Evolutionary conservation across 805 yeast genomes (phyloP).

Genomic region (Grigorovia jiainica): DNA sequence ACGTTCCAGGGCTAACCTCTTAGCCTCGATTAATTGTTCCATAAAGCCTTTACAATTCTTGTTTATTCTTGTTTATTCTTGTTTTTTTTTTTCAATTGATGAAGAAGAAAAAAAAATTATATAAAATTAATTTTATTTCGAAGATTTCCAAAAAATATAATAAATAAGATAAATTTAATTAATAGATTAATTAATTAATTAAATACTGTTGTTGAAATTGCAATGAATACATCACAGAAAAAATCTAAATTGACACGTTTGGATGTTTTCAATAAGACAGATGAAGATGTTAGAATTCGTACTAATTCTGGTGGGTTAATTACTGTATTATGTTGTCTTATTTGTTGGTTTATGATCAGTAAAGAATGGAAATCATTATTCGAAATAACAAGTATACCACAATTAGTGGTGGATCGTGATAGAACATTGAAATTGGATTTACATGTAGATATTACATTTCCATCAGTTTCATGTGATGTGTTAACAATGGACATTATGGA

Average conservation of each 20-base stretch:
- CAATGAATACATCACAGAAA: neutral
- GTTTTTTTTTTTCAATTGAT: neutral
- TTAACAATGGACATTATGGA: conserved; percentile 82
- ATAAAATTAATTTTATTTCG: no score
- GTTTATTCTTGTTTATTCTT: neutral
- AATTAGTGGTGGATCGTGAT: conserved; percentile 81
- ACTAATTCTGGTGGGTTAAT: conserved; percentile 88
- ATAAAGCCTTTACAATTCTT: no score
- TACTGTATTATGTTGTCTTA: conserved; percentile 57
- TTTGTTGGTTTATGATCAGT: conserved; percentile 52
- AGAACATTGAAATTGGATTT: conserved; percentile 66
- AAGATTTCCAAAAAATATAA: no score
- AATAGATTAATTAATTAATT: no score
- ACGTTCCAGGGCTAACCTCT: conserved; percentile 23
- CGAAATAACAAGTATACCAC: conserved; percentile 61
- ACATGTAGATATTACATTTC: conserved; percentile 75
- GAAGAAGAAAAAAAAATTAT: no score
- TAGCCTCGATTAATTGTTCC: conserved; percentile 24
- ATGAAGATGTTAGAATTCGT: conserved; percentile 82
- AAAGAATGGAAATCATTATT: conserved; percentile 74
- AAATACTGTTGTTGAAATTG: no score
- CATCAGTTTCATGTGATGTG: conserved; percentile 75
- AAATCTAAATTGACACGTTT: conserved; percentile 36
- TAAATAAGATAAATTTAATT: no score
- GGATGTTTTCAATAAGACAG: conserved; percentile 91